Conservation (phyloP, 2,329 filamentous ascomycete species). For the Leptographium radiaticola region DNA sequence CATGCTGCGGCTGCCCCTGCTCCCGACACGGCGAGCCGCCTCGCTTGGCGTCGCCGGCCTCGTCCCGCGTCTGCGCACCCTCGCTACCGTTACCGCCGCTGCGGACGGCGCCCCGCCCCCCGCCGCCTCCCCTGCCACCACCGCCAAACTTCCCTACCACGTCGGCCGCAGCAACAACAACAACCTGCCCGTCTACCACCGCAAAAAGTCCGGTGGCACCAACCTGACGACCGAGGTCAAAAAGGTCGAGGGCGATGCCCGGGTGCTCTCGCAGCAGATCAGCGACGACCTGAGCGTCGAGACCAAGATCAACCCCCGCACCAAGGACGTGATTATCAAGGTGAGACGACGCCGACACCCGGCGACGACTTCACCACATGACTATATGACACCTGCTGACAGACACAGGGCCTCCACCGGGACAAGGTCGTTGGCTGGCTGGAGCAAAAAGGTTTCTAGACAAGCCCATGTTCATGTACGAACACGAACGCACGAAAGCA, state of each 20-base stretch:
- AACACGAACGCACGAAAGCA: neutral
- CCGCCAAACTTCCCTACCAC: conserved; percentile 36
- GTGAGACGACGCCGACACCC: conserved; percentile 23
- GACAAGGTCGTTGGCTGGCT: conserved; percentile 10
- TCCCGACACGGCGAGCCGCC: neutral
- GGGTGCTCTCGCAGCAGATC: conserved; percentile 51
- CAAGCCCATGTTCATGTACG: neutral
- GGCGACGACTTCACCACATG: too few species aligned
- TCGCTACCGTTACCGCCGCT: neutral
- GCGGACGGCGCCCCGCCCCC: neutral
- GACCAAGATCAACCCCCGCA: conserved; percentile 43
- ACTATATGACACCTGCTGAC: neutral
- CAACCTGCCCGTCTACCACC: conserved; percentile 65
- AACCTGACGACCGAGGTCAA: conserved; percentile 61
- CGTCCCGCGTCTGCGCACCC: neutral
- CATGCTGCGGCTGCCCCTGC: neutral
- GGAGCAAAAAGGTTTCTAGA: conserved; percentile 9
- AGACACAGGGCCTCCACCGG: conserved; percentile 5
- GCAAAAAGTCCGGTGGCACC: conserved; percentile 63
- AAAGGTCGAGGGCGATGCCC: conserved; percentile 63
- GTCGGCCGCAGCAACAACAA: conserved; percentile 58
- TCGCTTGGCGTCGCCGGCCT: too few species aligned
- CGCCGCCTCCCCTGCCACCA: neutral
- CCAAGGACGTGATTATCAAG: conserved; percentile 63
- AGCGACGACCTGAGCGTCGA: conserved; percentile 42